Conservation (phyloP, 768 basidiomycete species). For the Russula olivacea region DNA sequence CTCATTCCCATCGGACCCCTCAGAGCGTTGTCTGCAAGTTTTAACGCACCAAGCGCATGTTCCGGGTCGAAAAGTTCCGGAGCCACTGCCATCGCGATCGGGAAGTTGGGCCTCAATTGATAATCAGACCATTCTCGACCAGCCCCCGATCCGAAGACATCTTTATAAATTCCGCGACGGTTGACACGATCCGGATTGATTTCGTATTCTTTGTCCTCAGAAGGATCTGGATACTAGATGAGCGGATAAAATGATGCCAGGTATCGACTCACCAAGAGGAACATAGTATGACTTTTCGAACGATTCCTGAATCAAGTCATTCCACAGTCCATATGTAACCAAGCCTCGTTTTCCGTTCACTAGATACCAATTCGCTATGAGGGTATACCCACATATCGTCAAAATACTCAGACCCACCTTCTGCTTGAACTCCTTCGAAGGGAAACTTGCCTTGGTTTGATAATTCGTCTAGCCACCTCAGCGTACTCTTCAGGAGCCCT, state of each 20-base stretch:
- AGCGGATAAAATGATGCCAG: background rate
- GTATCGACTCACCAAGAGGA: conserved; percentile 53
- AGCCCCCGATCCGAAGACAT: conserved; percentile 84
- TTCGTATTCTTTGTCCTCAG: conserved; percentile 64
- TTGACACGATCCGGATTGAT: conserved; percentile 68
- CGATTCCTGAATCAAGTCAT: conserved; percentile 69
- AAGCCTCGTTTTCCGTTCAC: conserved; percentile 62
- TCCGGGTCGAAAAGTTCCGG: conserved; percentile 85
- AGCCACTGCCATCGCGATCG: conserved; percentile 94
- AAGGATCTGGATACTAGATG: conserved; percentile 45
- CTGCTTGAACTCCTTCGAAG: conserved; percentile 81
- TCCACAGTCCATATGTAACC: conserved; percentile 90
- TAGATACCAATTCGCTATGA: conserved; percentile 31
- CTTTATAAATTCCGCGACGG: conserved; percentile 96
- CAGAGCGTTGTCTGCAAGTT: conserved; percentile 72
- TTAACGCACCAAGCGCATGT: conserved; percentile 74
- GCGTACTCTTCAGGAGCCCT: conserved; percentile 85
- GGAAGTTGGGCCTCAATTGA: conserved; percentile 89
- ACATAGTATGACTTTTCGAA: conserved; percentile 93
- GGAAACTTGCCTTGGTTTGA: conserved; percentile 67
- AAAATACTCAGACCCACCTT: conserved; percentile 44
- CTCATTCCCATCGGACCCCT: conserved; percentile 94
- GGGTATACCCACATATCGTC: background rate
- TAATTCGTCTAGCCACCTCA: conserved; percentile 80
- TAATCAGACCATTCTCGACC: conserved; percentile 96